A percentile compares a stretch with the other conserved stretches of the same genome.
Evolutionary conservation across 2,329 filamentous ascomycete genomes (phyloP).

Genomic region (Penicillium sp.): DNA sequence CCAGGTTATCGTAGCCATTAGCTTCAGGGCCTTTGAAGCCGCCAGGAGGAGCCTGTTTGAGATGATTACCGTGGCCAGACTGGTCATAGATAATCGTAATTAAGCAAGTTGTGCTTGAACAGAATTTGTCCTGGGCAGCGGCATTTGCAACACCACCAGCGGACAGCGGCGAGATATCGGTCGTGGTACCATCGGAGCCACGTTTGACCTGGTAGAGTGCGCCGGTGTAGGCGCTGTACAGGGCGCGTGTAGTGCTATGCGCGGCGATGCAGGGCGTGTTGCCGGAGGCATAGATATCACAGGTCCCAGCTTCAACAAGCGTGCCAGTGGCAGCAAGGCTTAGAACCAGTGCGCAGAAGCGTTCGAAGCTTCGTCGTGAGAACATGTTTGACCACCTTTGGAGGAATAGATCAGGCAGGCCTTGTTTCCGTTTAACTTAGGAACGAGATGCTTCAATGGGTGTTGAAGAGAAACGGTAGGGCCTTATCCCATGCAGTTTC

Average conservation of each 20-base stretch:
- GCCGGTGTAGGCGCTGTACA: slow-evolving; percentile 55
- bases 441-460: neutral
- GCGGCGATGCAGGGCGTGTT: slow-evolving; percentile 63
- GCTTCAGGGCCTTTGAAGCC: slow-evolving; percentile 56
- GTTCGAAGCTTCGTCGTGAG: slow-evolving; percentile 28
- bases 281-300: slow-evolving; percentile 60
- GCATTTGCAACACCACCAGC: slow-evolving; percentile 64
- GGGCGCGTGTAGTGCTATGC: slow-evolving; percentile 62
- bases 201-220: slow-evolving; percentile 61
- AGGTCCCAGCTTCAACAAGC: slow-evolving; percentile 55
- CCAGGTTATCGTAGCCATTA: slow-evolving; percentile 60
- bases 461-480: neutral
- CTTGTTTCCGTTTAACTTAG: neutral
- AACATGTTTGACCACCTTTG: slow-evolving; percentile 30
- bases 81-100: slow-evolving; percentile 67
- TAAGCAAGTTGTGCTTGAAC: slow-evolving; percentile 58
- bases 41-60: slow-evolving; percentile 61
- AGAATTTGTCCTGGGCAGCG: slow-evolving; percentile 61
- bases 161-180: slow-evolving; percentile 51
- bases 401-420: neutral
- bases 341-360: slow-evolving; percentile 28
- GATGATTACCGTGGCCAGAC: slow-evolving; percentile 60
- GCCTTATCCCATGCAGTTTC: neutral
- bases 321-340: slow-evolving; percentile 38
- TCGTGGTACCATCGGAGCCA: slow-evolving; percentile 50